A percentile compares a stretch with the other conserved stretches of the same genome.
These are phyloP conservation scores for Sarocladium oryzae DNA, from an alignment of 2,329 filamentous ascomycete genomes.

Conservation along the genomic window DNA sequence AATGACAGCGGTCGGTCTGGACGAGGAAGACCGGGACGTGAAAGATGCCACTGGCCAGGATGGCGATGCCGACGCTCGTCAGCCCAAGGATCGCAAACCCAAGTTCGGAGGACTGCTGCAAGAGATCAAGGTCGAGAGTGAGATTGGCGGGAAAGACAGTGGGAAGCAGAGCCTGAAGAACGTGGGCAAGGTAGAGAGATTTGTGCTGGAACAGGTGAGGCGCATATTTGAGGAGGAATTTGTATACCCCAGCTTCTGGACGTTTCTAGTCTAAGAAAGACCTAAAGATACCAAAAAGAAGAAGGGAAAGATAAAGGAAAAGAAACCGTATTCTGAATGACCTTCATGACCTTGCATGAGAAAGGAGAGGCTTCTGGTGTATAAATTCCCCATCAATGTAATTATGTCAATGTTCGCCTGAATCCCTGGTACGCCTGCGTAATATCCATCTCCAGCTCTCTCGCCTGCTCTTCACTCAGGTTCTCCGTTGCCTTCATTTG, in stretches of 20 bases:
- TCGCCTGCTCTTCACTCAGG: constrained; percentile 75
- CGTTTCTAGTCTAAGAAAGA: constrained; percentile 67
- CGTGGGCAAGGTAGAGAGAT: constrained; percentile 96
- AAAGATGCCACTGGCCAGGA: constrained; percentile 16
- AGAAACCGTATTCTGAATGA: neutral
- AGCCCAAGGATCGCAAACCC: constrained; percentile 22
- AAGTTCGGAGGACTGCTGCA: constrained; percentile 71
- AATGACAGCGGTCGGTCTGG: constrained; percentile 57
- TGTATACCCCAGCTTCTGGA: constrained; percentile 98
- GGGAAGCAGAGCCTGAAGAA: constrained; percentile 96
- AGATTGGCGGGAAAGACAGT: constrained; percentile 87
- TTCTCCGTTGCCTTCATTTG: constrained; percentile 97
- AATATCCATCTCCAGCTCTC: constrained; percentile 88
- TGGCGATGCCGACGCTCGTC: constrained; percentile 17
- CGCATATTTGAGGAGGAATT: constrained; percentile 98
- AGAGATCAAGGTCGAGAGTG: constrained; percentile 93
- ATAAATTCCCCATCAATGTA: too few species aligned
- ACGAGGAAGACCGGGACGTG: constrained; percentile 28
- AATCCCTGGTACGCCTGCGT: constrained; percentile 93
- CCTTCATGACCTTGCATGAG: too few species aligned
- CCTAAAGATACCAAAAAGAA: neutral
- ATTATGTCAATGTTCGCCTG: constrained; percentile 64
- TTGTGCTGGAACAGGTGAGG: constrained; percentile 92
- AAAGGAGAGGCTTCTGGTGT: too few species aligned
- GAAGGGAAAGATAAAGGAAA: neutral